Conservation (phyloP, 768 basidiomycete genomes). For the Tephrocybe sp. region DNA sequence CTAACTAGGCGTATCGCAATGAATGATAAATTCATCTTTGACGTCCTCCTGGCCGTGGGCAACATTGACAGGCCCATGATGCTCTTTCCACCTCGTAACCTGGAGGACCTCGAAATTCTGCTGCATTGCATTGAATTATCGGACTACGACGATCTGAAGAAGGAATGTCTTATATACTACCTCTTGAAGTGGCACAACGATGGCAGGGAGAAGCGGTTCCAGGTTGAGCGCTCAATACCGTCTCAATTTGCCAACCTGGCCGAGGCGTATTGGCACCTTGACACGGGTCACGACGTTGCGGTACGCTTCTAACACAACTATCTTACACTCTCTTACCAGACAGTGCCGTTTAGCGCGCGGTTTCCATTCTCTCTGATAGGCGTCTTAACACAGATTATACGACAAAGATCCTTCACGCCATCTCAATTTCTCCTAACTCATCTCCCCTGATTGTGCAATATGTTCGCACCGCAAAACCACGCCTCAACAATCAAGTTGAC, state of each 20-base stretch:
- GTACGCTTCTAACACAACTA: constrained; percentile 42
- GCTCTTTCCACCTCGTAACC: constrained; percentile 69
- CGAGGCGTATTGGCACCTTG: constrained; percentile 86
- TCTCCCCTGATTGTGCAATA: constrained; percentile 67
- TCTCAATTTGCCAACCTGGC: constrained; percentile 74
- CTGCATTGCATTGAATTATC: constrained; percentile 62
- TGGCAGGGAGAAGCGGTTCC: constrained; percentile 52
- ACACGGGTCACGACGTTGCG: constrained; percentile 62
- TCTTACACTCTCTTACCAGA: neutral
- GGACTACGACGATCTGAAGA: constrained; percentile 73
- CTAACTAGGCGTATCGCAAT: constrained; percentile 60
- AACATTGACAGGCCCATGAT: constrained; percentile 58
- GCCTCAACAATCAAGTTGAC: constrained; percentile 66
- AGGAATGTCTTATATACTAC: constrained; percentile 79
- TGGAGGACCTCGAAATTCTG: constrained; percentile 51
- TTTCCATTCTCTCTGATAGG: constrained; percentile 70
- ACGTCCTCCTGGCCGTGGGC: constrained; percentile 67
- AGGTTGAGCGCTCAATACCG: constrained; percentile 58
- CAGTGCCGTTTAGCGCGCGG: constrained; percentile 55
- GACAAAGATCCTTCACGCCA: constrained; percentile 74
- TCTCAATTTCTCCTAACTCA: constrained; percentile 49
- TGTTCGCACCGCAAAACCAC: constrained; percentile 73
- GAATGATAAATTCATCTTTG: constrained; percentile 68
- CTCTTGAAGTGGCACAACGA: constrained; percentile 80
- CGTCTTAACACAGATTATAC: constrained; percentile 76